Evolutionary conservation across 768 basidiomycete genomes (phyloP).

Genomic region (Suillus placidus): DNA sequence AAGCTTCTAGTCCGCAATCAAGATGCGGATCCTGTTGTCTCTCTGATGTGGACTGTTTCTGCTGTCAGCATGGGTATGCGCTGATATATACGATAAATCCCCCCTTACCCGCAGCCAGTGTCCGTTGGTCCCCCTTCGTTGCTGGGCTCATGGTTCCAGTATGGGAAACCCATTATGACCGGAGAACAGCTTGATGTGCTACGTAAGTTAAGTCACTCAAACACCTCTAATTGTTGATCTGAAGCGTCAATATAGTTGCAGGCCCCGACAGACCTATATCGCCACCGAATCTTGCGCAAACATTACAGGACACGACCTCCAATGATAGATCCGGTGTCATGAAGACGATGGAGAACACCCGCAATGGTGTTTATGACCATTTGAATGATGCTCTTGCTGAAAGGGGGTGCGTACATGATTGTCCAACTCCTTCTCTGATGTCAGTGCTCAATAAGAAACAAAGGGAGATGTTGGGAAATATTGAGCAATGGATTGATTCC

Average conservation of each 20-base stretch:
- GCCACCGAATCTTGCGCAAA: constrained; percentile 14
- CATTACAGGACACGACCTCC: constrained; percentile 25
- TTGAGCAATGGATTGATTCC: constrained; percentile 64
- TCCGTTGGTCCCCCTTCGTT: constrained; percentile 59
- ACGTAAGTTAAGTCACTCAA: constrained; percentile 41
- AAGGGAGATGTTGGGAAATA: constrained; percentile 63
- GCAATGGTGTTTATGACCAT: constrained; percentile 46
- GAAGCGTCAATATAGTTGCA: constrained; percentile 47
- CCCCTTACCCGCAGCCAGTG: constrained; percentile 65
- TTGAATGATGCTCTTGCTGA: constrained; percentile 58
- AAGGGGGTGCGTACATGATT: constrained; percentile 52
- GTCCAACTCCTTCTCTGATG: neutral
- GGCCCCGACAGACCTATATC: constrained; percentile 65
- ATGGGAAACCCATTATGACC: constrained; percentile 47
- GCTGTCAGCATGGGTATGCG: constrained; percentile 38
- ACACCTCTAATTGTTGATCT: neutral
- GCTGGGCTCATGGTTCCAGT: constrained; percentile 58
- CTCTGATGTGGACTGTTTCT: constrained; percentile 70
- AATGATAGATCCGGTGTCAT: constrained; percentile 23
- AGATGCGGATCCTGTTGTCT: constrained; percentile 48
- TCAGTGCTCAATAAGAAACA: neutral
- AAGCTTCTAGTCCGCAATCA: constrained; percentile 37
- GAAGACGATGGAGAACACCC: constrained; percentile 39
- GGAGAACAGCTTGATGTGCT: constrained; percentile 64
- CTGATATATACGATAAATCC: constrained; percentile 47